Evolutionary conservation across 1,284 basidiomycete genomes (phyloP), one percentile per base, ranked within the genome.

Genomic region (Ganoderma multipileum): DNA sequence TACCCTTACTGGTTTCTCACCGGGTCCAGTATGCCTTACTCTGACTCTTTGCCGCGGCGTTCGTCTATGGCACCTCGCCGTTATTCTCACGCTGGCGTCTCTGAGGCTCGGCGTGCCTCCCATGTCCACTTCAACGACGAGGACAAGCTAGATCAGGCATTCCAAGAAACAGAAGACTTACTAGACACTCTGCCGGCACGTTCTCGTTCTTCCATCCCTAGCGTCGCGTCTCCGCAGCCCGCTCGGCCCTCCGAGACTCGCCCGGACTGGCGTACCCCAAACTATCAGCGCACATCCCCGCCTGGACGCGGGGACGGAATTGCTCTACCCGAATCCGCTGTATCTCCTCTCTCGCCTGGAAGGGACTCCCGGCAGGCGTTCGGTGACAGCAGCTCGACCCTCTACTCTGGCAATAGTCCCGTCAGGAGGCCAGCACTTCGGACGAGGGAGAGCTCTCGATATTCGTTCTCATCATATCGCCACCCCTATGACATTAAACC

Each of bases 401-500:
- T 71, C 63, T 69, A 64, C 61, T 70, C 71, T 41, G 59, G 64
- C 28, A 54, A 42, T 28, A 55, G 38, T 9, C 36, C 52, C 9
- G 38, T 63, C 18, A 65, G n/a, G 67, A 39, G 59, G 44, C 59
- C 59, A 39, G 23, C 23, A 4, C 38, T 41, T 68, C 75, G 14
- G 73, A 82, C 69, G 76, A 80, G 63, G 82, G 79, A 28, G 18
- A 42, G 18, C 20, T 41, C 52, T 28, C 41, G 41, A 71, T 86
- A 81, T 71, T 82, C 86, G 0, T 76, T 89, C 57, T 85, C 87
- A 14, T 88, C 88, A 2, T 86, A 88, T 77, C 79, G 83, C 62
- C 88, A 90, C 71, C 87, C 89, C 20, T 85, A 88, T 71, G 86
- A 89, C 57, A 89, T 91, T 62, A 79, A 78, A 23, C 82, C 86